Evolutionary conservation across 2,329 filamentous ascomycete genomes (phyloP), one percentile per base, ranked within the genome.

Genomic region (Aureobasidium sp.): DNA sequence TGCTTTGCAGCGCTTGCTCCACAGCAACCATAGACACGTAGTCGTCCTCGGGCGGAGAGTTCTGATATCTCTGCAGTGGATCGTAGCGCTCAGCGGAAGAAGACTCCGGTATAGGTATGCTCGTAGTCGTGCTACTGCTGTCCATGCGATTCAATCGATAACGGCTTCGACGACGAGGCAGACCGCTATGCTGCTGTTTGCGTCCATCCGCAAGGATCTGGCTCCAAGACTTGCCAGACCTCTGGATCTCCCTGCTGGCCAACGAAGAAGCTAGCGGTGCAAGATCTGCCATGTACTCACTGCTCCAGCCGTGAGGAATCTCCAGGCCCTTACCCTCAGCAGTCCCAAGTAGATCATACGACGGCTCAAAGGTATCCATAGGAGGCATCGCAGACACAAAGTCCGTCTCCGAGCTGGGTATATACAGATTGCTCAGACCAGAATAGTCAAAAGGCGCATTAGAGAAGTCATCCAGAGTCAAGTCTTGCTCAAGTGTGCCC

Each of bases 41-140:
- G 80, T 88, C 86, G 78, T 88, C 80, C 74, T 88, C 85, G 51
- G 86, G 86, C 37, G 86, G 86, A 66, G 84, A 87, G 70, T 85
- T 78, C 70, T 87, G 82, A 84, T 85, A 88, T 80, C 86, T 77
- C 74, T 88, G 45, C 68, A 88, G 76, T 6, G 61, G 61, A 17
- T 62, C 57, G 17, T 58, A 58, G 12, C 22, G 42, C 22, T 58
- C 55, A 3, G 20, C 14, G 8, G 53, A 56, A 7, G 51, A 29
- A 7, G 39, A 44, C 22, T 57, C 53, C 22, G 53, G 53, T 45
- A 57, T 57, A 12, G 53, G 42, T 39, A 58, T 58, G 15, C 31
- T 58, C 45, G 20, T 7, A n/a, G 41, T 37, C 29, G 42, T 37
- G 15, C 42, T 37, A 9, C 17, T 47, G 20, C 37, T 47, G 14